Conservation (phyloP, 306 rosid species). For the Prunus mira region DNA sequence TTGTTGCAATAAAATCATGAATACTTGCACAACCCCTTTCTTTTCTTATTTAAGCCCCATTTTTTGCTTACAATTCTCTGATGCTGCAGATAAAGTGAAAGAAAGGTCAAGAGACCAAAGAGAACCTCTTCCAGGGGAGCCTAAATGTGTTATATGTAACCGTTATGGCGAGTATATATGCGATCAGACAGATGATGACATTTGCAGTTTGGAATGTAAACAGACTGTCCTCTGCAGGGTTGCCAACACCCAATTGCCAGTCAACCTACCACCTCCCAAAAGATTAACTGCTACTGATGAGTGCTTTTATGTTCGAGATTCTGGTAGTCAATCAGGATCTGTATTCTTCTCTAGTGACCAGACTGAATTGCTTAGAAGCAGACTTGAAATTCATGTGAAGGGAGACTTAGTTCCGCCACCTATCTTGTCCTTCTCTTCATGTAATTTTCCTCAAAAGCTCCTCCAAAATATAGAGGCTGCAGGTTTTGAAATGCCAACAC, state of each 20-base stretch:
- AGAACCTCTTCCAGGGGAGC: conserved; percentile 69
- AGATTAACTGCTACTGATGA: conserved; percentile 58
- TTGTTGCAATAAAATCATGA: background rate
- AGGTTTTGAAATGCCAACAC: conserved; percentile 76
- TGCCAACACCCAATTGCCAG: conserved; percentile 21
- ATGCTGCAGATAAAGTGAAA: conserved; percentile 46
- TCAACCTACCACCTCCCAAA: conserved; percentile 29
- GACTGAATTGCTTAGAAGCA: conserved; percentile 50
- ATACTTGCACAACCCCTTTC: background rate
- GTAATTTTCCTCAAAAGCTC: conserved; percentile 62
- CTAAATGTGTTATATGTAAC: conserved; percentile 65
- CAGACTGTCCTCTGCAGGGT: conserved; percentile 43
- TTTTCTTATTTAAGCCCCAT: no score
- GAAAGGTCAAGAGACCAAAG: conserved; percentile 60
- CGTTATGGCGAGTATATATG: conserved; percentile 87
- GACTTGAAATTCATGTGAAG: conserved; percentile 59
- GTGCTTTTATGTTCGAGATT: conserved; percentile 69
- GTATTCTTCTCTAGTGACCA: conserved; percentile 32
- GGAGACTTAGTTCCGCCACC: conserved; percentile 55
- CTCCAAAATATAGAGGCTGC: conserved; percentile 69
- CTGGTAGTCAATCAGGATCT: conserved; percentile 25
- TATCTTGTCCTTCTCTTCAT: conserved; percentile 52
- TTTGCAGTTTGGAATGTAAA: conserved; percentile 89
- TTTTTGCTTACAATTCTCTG: conserved; percentile 10
- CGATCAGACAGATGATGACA: conserved; percentile 74